Base-by-base conservation (phyloP, 2,329 filamentous ascomycete species). In the Calonectria henricotiae region DNA sequence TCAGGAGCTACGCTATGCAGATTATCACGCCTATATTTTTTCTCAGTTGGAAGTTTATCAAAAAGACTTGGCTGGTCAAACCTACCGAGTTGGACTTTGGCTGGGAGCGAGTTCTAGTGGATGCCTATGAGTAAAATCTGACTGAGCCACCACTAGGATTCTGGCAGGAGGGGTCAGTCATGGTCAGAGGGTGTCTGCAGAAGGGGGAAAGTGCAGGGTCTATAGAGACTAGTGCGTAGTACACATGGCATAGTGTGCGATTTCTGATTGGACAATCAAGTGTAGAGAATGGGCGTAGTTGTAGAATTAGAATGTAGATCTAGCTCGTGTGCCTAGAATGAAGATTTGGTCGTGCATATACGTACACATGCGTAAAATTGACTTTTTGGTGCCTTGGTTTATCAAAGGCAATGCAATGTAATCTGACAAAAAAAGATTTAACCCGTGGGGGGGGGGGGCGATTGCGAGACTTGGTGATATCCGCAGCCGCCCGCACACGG, bases 1-100 rank as follows among this genome's bases (percentile, higher is more conserved):
- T 86, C 76, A 81, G 83, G 9, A 87, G 87, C 80, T 90, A 90
- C 79, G 85, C 85, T 25, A 89, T 89, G 86, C 23, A 69, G 5
- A 55, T 73, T 2, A 39, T 71, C 32, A 58, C 61, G 5, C 66
- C 67, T 7, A 39, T 71, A 15, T 15, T 69, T 12, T 73, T 67
- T 20, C 30, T 70, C 11, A 63, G 51, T 11, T 71, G 71, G 69
- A 73, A 71, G 47, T 11, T 73, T 4, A 12, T 43, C 8, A 67
- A 71, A 39, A 25, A 49, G 15, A 71, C 69, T 6, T 55, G 44
- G 20, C 20, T 73, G 11, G 61, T 70, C 46, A 67, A 70, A 51
- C 5, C 69, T 6, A 15, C 44, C 23, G 67, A 73, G 43, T 41
- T 65, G 4, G 69, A 72, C 58, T 30, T 73, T 2, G 61, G 67